These are phyloP conservation scores for Ceriops tagal DNA, from an alignment of 345 rosid genomes.

Conservation along the genomic window DNA sequence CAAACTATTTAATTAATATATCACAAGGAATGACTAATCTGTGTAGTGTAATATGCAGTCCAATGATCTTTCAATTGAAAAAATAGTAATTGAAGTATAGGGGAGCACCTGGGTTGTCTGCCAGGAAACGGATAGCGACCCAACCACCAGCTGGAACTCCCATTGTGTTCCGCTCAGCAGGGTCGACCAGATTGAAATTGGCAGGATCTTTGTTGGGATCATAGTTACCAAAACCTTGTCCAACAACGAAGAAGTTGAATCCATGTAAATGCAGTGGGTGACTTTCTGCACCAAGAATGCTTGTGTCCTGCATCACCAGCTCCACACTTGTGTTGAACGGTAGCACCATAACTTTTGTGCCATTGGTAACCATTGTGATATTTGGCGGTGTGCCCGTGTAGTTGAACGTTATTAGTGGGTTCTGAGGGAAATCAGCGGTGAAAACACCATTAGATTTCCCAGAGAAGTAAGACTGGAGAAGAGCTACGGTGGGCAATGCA, in stretches of 20 bases:
- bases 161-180: slow-evolving; percentile 20
- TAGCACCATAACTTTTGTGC: slow-evolving; percentile 11
- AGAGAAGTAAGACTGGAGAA: slow-evolving; percentile 21
- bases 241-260: slow-evolving; percentile 26
- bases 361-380: slow-evolving; percentile 21
- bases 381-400: slow-evolving; percentile 27
- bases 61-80: neutral
- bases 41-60: neutral
- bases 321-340: slow-evolving; percentile 28
- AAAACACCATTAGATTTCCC: slow-evolving; percentile 24
- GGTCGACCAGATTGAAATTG: slow-evolving; percentile 21
- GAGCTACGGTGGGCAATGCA: slow-evolving; percentile 15
- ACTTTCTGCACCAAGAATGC: slow-evolving; percentile 27
- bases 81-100: no score
- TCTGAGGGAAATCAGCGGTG: slow-evolving; percentile 27
- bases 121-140: slow-evolving; percentile 25
- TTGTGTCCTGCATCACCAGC: slow-evolving; percentile 23
- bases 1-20: neutral
- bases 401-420: slow-evolving; percentile 16
- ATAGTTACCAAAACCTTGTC: slow-evolving; percentile 28
- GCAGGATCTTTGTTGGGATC: slow-evolving; percentile 23
- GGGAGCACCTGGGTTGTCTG: slow-evolving; percentile 26
- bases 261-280: slow-evolving; percentile 30
- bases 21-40: neutral
- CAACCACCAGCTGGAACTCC: slow-evolving; percentile 31